phyloP scores from a whole-genome alignment of 1,284 basidiomycete genomes.

The Moesziomyces globuligerus region DNA sequence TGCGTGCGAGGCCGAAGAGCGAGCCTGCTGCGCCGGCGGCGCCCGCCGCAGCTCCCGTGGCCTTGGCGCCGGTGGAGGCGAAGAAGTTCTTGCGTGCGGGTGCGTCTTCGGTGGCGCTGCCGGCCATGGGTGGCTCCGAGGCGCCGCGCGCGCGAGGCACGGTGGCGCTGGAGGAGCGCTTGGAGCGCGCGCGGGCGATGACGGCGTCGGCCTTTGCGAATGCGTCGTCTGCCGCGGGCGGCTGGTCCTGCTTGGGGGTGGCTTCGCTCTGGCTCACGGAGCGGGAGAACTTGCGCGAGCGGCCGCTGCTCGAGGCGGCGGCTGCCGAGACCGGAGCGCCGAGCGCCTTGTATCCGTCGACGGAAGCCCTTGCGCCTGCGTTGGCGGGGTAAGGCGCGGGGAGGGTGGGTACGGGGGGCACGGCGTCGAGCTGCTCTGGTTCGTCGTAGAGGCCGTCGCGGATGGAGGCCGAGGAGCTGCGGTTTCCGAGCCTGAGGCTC shows the following conservation, averaged over 20 bases:
- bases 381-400: slow-evolving; percentile 13
- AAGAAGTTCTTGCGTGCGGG: slow-evolving; percentile 14
- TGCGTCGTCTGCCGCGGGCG: slow-evolving; percentile 12
- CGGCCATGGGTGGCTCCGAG: slow-evolving; percentile 4
- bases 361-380: background rate
- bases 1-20: slow-evolving; percentile 18
- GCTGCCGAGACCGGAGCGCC: background rate
- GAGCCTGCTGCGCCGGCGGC: slow-evolving; percentile 28
- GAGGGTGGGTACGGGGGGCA: slow-evolving; percentile 22
- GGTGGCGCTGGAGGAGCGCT: slow-evolving; percentile 9
- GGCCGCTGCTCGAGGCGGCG: slow-evolving; percentile 3
- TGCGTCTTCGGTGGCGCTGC: slow-evolving; percentile 1
- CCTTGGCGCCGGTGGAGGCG: slow-evolving; percentile 32
- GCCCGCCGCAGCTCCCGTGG: slow-evolving; percentile 15
- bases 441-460: slow-evolving; percentile 23
- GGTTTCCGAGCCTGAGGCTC: slow-evolving; percentile 32
- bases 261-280: slow-evolving; percentile 13
- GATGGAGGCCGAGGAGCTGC: slow-evolving; percentile 26
- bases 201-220: slow-evolving; percentile 34
- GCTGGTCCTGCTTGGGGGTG: slow-evolving; percentile 1
- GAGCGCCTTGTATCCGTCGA: slow-evolving; percentile 33
- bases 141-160: slow-evolving; percentile 5
- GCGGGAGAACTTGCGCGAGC: slow-evolving; percentile 24
- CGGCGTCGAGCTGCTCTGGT: slow-evolving; percentile 12
- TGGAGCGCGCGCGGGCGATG: slow-evolving; percentile 33